Percentiles rank a stretch among this genome's conserved stretches.
phyloP scores from a whole-genome alignment of 2,329 filamentous ascomycete species.

The Coniella lustricola region DNA sequence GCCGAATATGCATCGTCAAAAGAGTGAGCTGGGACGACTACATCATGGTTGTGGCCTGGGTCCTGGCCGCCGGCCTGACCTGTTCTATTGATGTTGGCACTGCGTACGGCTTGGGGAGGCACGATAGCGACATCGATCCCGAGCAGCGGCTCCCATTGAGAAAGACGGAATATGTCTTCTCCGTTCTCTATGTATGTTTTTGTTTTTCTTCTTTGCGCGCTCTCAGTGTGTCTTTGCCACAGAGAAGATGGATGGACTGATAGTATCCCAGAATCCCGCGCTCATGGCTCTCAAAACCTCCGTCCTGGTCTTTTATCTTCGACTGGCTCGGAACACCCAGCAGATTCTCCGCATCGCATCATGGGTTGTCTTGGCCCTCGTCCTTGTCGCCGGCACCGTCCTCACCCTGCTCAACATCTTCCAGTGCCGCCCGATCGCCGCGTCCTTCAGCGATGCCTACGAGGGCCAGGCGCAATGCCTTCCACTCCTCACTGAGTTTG shows the following conservation, averaged over 20 bases:
- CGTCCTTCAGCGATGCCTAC: constrained; percentile 50
- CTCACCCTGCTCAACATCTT: constrained; percentile 83
- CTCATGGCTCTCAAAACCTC: constrained; percentile 89
- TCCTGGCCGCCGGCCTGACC: constrained; percentile 59
- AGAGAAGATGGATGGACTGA: constrained; percentile 7
- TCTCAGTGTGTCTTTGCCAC: too few relatives aligned
- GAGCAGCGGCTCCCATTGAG: constrained; percentile 47
- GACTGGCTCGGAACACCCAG: constrained; percentile 70
- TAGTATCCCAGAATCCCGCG: constrained; percentile 62
- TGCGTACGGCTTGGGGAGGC: constrained; percentile 58
- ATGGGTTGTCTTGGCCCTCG: constrained; percentile 68
- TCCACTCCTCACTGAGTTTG: constrained; percentile 54
- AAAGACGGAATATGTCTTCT: constrained; percentile 56
- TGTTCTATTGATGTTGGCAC: constrained; percentile 60
- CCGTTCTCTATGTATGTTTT: constrained; percentile 50
- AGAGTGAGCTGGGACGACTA: constrained; percentile 71
- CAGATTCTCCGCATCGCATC: constrained; percentile 73
- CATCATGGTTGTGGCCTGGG: constrained; percentile 74
- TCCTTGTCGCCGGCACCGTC: constrained; percentile 70
- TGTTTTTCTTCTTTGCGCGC: too few relatives aligned
- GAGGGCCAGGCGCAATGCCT: constrained; percentile 38
- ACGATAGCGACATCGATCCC: constrained; percentile 52
- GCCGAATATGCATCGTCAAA: constrained; percentile 65
- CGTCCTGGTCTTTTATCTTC: constrained; percentile 86
- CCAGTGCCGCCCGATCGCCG: constrained; percentile 70